Evolutionary conservation across 2,329 filamentous ascomycete genomes (phyloP).

Genomic region (Leptodontidium sp.): DNA sequence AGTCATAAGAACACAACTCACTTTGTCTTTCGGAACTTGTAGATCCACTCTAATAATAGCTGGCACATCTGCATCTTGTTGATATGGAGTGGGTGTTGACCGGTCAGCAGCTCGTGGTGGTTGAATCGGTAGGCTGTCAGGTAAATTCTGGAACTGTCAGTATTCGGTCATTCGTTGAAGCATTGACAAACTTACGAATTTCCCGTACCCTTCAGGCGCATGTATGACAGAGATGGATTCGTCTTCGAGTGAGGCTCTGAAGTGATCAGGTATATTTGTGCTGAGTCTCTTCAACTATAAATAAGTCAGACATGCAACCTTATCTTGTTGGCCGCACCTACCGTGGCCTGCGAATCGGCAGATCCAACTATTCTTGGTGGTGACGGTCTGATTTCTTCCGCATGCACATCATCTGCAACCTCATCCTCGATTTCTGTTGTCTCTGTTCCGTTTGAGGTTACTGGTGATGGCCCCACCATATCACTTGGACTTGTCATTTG

Average conservation of each 20-base stretch:
- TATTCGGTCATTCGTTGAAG: slow-evolving; percentile 20
- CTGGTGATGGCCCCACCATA: slow-evolving; percentile 81
- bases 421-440: slow-evolving; percentile 88
- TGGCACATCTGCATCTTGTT: slow-evolving; percentile 31
- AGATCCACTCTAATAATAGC: slow-evolving; percentile 34
- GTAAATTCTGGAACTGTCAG: slow-evolving; percentile 34
- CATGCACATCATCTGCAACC: slow-evolving; percentile 64
- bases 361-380: slow-evolving; percentile 47
- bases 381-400: slow-evolving; percentile 44
- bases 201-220: slow-evolving; percentile 82
- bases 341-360: slow-evolving; percentile 38
- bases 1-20: slow-evolving; percentile 22
- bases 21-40: slow-evolving; percentile 41
- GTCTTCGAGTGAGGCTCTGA: slow-evolving; percentile 70
- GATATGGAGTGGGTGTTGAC: slow-evolving; percentile 46
- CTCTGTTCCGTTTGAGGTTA: slow-evolving; percentile 85
- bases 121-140: slow-evolving; percentile 35
- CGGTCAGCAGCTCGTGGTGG: slow-evolving; percentile 37
- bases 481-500: slow-evolving; percentile 70
- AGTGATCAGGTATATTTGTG: slow-evolving; percentile 64
- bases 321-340: slow-evolving; percentile 34
- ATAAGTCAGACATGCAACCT: slow-evolving; percentile 33
- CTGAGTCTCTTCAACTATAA: slow-evolving; percentile 45
- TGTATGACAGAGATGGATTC: slow-evolving; percentile 92
- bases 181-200: slow-evolving; percentile 69